phyloP scores from a whole-genome alignment of 2,329 filamentous ascomycete genomes.

The Phialophora macrospora region DNA sequence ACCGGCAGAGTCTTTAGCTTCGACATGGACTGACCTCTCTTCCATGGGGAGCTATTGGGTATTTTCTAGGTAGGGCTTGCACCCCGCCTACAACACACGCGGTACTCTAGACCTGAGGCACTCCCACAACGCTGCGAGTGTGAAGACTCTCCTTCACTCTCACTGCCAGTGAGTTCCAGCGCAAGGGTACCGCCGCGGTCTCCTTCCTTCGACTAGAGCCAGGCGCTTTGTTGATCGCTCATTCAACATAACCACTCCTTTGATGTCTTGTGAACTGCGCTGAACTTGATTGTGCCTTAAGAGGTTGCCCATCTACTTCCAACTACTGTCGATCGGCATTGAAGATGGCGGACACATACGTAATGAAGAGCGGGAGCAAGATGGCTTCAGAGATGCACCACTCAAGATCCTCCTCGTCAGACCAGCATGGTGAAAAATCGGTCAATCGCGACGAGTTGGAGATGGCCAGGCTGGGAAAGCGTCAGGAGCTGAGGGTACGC shows the following conservation, averaged over 20 bases:
- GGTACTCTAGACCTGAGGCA: background rate
- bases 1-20: background rate
- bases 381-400: conserved; percentile 25
- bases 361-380: conserved; percentile 25
- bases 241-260: background rate
- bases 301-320: background rate
- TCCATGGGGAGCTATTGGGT: background rate
- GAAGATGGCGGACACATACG: conserved; percentile 21
- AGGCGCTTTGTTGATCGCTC: background rate
- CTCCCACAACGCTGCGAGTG: background rate
- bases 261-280: background rate
- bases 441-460: conserved; percentile 29
- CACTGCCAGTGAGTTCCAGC: background rate
- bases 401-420: conserved; percentile 20
- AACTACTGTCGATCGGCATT: background rate
- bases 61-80: background rate
- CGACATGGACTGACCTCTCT: background rate
- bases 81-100: background rate
- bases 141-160: background rate
- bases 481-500: conserved; percentile 28
- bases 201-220: conserved; percentile 1
- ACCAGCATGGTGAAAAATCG: conserved; percentile 25
- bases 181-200: background rate
- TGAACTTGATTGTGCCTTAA: background rate
- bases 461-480: conserved; percentile 29